Evolutionary conservation across 1,284 basidiomycete species (phyloP), one percentile per base, ranked within the genome.

Genomic region (Peniophora sp.): DNA sequence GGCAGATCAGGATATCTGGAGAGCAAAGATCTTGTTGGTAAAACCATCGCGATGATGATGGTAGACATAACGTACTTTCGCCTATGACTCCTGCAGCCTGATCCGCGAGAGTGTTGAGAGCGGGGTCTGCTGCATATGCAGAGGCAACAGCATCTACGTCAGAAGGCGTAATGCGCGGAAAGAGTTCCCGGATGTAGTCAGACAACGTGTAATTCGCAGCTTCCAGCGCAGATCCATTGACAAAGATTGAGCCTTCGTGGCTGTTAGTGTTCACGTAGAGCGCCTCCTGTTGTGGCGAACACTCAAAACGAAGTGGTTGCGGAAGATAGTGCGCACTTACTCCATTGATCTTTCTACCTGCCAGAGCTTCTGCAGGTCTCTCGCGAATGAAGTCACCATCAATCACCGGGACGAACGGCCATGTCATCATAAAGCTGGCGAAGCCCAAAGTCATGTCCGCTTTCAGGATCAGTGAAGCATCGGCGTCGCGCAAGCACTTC

Each of bases 21-120:
- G 17, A 12, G 36, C 17, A 17, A 22, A 48, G n/a, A 27, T 1
- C 35, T n/a, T 32, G 6, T 16, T 34, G 16, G 20, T 12, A 19
- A 47, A n/a, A 8, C 2, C 3, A 17, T 20, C n/a, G 44, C 3
- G 1, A 17, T 19, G 6, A 32, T 32, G 27, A 32, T 32, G 6
- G 27, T 32, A 20, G 14, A 38, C 9, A 51, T 59, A 56, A 17
- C 38, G 5, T 16, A 63, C 62, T 55, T 11, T 65, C 62, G 0
- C 55, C 59, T 45, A 61, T 57, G 10, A 54, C 51, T 11, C n/a
- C 17, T 20, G 27, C 52, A 14, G 59, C 54, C 32, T 62, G 59
- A 5, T 58, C 54, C 10, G 53, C 9, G 2, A 51, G 17, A n/a
- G 41, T 19, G 3, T 6, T 16, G 10, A 35, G 24, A n/a, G n/a